These are phyloP conservation scores for Botrytis medusae DNA, from an alignment of 2,329 filamentous ascomycete species.

Conservation along the genomic window DNA sequence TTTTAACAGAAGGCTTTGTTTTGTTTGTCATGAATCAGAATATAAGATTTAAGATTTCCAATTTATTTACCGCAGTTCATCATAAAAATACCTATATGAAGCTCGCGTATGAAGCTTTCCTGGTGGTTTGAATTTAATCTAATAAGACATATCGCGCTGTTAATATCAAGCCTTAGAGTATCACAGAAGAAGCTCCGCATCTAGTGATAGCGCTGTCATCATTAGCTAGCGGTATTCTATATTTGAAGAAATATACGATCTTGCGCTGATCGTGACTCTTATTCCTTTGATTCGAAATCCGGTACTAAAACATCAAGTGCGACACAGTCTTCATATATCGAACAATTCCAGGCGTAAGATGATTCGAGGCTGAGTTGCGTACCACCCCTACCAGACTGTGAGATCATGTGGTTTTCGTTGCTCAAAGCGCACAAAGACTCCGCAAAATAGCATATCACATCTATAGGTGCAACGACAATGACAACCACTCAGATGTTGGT, in stretches of 20 bases:
- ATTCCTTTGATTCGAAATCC: neutral
- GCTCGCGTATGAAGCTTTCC: neutral
- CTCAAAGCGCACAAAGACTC: neutral
- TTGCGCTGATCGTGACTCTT: neutral
- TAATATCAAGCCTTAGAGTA: too few species aligned
- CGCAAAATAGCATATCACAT: neutral
- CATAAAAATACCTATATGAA: neutral
- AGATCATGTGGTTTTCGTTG: neutral
- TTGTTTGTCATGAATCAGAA: too few species aligned
- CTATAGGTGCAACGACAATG: neutral
- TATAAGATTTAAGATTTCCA: neutral
- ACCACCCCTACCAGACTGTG: rapidly evolving
- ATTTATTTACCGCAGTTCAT: neutral
- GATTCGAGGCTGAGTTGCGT: too few species aligned
- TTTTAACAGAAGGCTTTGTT: too few species aligned
- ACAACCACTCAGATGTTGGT: too few species aligned
- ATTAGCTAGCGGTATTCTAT: neutral
- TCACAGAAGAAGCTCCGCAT: neutral
- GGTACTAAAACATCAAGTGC: neutral
- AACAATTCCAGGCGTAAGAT: neutral
- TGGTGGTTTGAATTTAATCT: rapidly evolving
- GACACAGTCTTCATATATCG: neutral
- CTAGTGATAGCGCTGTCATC: neutral
- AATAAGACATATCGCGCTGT: neutral
- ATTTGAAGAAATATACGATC: neutral